These are phyloP conservation scores for Fusarium sp. DNA, from an alignment of 2,329 filamentous ascomycete species.

Conservation along the genomic window DNA sequence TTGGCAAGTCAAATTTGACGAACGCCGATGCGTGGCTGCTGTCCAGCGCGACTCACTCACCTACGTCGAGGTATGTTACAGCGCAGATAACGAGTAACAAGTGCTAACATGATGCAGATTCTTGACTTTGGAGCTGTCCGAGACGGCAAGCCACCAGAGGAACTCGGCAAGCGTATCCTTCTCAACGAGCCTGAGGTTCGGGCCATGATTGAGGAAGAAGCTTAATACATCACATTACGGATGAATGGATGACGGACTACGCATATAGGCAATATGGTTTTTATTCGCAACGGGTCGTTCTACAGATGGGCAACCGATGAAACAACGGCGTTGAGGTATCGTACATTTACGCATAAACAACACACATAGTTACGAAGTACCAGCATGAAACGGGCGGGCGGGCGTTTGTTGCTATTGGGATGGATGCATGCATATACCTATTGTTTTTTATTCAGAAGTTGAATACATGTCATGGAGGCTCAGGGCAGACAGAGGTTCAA, in stretches of 20 bases:
- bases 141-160: conserved; percentile 80
- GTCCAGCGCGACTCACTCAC: conserved; percentile 93
- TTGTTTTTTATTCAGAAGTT: conserved; percentile 31
- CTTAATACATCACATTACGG: conserved; percentile 23
- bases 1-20: conserved; percentile 99
- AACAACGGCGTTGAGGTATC: conserved; percentile 38
- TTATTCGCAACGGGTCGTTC: conserved; percentile 21
- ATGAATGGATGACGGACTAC: neutral
- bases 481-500: neutral
- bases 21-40: conserved; percentile 92
- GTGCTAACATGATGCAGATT: conserved; percentile 66
- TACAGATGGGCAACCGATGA: conserved; percentile 26
- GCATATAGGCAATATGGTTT: conserved; percentile 22
- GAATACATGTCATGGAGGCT: conserved; percentile 12
- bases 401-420: conserved; percentile 36
- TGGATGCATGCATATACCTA: conserved; percentile 41
- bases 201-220: conserved; percentile 58
- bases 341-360: conserved; percentile 34
- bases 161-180: conserved; percentile 82
- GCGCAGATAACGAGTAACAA: neutral
- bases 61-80: conserved; percentile 86
- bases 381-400: conserved; percentile 36
- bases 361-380: conserved; percentile 36
- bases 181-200: conserved; percentile 66
- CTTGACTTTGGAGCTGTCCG: conserved; percentile 95